Conservation (phyloP, 176 grass and related monocot genomes). For the Leersia perrieri region DNA sequence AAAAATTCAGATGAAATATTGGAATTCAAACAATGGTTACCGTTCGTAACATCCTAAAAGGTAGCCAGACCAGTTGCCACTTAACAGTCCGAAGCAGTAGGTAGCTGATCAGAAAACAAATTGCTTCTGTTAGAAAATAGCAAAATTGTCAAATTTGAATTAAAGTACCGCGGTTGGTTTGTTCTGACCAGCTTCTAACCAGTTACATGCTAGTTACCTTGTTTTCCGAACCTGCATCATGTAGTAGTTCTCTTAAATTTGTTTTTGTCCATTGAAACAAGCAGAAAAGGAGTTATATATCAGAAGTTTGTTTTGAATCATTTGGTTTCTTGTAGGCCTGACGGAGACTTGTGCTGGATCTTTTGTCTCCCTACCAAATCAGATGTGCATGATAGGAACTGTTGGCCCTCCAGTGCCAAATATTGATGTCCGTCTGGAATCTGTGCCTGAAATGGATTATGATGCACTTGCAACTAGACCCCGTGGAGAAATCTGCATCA, state of each 20-base stretch:
- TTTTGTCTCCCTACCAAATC: constrained; percentile 69
- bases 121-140: background rate
- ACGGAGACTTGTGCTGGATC: constrained; percentile 86
- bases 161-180: background rate
- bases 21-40: background rate
- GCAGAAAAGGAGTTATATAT: background rate
- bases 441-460: constrained; percentile 82
- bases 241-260: constrained; percentile 25
- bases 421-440: constrained; percentile 65
- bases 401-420: constrained; percentile 85
- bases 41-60: background rate
- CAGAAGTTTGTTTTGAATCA: constrained; percentile 21
- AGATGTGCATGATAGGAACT: constrained; percentile 78
- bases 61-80: background rate
- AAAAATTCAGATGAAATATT: background rate
- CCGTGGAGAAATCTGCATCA: constrained; percentile 83
- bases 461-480: constrained; percentile 62
- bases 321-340: constrained; percentile 52
- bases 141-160: background rate
- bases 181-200: background rate
- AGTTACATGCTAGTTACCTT: background rate
- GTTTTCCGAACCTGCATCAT: background rate
- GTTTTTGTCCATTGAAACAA: background rate
- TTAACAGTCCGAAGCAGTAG: background rate
- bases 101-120: background rate